Conservation (phyloP, 108 stramenopile species). For the Nitzschia inconspicua region DNA sequence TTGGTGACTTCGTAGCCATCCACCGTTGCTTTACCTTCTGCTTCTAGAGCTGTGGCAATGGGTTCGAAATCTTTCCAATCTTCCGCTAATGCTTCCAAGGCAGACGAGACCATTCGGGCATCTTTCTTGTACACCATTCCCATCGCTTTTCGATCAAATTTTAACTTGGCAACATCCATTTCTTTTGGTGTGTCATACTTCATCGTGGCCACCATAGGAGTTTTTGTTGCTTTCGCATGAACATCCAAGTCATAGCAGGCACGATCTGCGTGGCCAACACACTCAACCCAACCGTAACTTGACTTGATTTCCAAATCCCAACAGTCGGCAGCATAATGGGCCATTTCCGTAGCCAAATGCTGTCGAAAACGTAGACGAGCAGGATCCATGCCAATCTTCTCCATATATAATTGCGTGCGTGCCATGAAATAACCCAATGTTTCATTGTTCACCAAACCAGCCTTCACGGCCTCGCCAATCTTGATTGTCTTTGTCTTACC, state of each 20-base stretch:
- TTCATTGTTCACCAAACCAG: conserved; percentile 97
- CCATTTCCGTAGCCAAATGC: conserved; percentile 99
- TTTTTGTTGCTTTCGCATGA: conserved; percentile 94
- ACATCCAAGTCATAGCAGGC: conserved; percentile 98
- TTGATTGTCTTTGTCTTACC: conserved; percentile 90
- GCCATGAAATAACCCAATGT: conserved; percentile 99
- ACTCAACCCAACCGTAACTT: conserved; percentile 99
- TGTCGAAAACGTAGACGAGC: conserved; percentile 94
- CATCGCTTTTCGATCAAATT: conserved; percentile 86
- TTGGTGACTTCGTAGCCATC: conserved; percentile 89
- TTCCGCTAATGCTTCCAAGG: conserved; percentile 91
- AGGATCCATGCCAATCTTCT: conserved; percentile 96
- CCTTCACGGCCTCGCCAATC: conserved; percentile 89
- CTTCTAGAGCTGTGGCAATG: conserved; percentile 83
- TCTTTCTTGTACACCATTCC: conserved; percentile 92
- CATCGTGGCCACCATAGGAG: conserved; percentile 89
- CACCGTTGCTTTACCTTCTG: conserved; percentile 81
- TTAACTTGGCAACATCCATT: conserved; percentile 84
- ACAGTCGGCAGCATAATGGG: conserved; percentile 99
- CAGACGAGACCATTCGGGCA: conserved; percentile 85
- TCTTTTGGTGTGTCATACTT: conserved; percentile 80
- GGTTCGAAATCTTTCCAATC: conserved; percentile 90
- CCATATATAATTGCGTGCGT: conserved; percentile 96
- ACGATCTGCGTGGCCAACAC: conserved; percentile 99
- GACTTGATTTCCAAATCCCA: conserved; percentile 99